These are phyloP conservation scores for Penicillium freii DNA, from an alignment of 2,329 filamentous ascomycete genomes.

Conservation along the genomic window DNA sequence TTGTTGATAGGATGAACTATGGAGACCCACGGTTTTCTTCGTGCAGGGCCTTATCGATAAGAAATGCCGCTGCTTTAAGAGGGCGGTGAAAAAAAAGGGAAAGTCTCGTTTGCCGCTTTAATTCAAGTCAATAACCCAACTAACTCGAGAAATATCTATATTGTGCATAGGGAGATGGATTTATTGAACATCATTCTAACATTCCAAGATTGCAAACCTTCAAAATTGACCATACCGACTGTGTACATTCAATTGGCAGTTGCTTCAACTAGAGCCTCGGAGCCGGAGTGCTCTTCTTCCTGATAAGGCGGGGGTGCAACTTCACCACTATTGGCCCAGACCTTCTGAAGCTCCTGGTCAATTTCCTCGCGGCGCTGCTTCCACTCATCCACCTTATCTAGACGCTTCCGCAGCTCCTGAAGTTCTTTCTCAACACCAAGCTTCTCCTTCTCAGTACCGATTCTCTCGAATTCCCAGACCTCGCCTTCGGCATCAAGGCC, in stretches of 20 bases:
- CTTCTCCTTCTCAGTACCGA: conserved; percentile 91
- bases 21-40: background rate
- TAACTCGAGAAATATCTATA: background rate
- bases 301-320: conserved; percentile 39
- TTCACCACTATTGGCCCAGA: conserved; percentile 54
- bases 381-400: conserved; percentile 81
- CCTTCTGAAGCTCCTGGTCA: conserved; percentile 70
- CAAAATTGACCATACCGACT: background rate
- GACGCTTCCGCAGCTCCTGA: conserved; percentile 73
- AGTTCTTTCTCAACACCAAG: conserved; percentile 89
- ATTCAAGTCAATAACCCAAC: background rate
- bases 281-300: conserved; percentile 17
- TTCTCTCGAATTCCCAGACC: conserved; percentile 88
- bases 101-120: background rate
- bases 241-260: conserved; percentile 5
- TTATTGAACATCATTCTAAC: background rate
- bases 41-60: conserved; percentile 6
- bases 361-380: conserved; percentile 75
- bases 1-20: conserved; percentile 2
- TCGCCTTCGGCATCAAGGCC: conserved; percentile 77
- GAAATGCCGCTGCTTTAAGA: background rate
- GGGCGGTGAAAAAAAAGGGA: background rate
- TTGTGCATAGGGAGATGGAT: background rate
- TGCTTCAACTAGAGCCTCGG: conserved; percentile 5
- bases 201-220: background rate